These are phyloP conservation scores for Trichodelitschia bisporula DNA, from an alignment of 495 filamentous ascomycete genomes.

Conservation along the genomic window DNA sequence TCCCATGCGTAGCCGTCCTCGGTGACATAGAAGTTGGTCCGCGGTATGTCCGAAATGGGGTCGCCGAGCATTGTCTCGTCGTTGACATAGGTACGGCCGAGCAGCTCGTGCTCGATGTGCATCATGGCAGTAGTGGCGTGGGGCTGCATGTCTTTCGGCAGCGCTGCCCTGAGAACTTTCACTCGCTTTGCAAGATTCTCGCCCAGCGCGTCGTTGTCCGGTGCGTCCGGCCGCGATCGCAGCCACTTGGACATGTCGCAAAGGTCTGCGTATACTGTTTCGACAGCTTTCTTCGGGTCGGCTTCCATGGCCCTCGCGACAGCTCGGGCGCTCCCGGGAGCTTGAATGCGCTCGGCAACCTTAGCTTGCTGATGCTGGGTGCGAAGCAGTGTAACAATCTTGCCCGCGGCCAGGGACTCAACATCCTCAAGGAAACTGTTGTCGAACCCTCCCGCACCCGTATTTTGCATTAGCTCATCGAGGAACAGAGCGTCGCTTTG, in stretches of 20 bases:
- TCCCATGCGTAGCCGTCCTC: conserved; percentile 21
- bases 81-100: conserved; percentile 12
- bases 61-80: conserved; percentile 9
- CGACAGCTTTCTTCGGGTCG: conserved; percentile 16
- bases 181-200: conserved; percentile 2
- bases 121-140: conserved; percentile 5
- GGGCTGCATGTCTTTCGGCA: conserved; percentile 3
- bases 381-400: background rate
- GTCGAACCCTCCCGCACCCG: no score
- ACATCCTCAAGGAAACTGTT: no score
- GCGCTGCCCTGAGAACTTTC: conserved; percentile 1
- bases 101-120: conserved; percentile 10
- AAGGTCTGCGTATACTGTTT: conserved; percentile 2
- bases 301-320: conserved; percentile 2
- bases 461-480: no score
- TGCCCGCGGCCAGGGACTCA: no score
- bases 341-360: background rate
- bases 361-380: background rate
- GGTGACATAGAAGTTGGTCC: conserved; percentile 10
- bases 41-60: conserved; percentile 9
- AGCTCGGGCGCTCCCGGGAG: conserved; percentile 1
- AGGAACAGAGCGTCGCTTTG: no score
- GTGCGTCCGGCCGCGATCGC: background rate
- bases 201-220: conserved; percentile 1
- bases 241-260: conserved; percentile 2